Conservation (phyloP, 2,329 filamentous ascomycete genomes). For the Orbilia brochopaga region DNA sequence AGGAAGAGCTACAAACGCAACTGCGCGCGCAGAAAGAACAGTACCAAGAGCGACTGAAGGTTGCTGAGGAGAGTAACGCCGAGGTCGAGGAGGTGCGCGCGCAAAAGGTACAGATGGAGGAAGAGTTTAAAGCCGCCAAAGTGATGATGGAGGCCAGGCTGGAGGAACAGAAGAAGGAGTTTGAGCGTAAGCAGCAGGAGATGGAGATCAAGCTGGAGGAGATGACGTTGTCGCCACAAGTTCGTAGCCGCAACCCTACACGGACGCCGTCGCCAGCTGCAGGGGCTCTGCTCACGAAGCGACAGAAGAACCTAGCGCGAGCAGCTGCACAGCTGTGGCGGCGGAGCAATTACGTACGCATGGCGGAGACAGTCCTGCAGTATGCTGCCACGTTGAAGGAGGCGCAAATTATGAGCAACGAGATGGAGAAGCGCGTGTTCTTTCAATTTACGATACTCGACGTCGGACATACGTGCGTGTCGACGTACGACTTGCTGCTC, state of each 20-base stretch:
- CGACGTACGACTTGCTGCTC: conserved; percentile 94
- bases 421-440: conserved; percentile 87
- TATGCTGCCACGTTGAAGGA: conserved; percentile 89
- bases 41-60: conserved; percentile 77
- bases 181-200: conserved; percentile 81
- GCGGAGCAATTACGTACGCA: conserved; percentile 82
- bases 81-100: conserved; percentile 82
- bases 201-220: conserved; percentile 61
- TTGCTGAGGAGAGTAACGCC: conserved; percentile 73
- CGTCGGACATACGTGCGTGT: conserved; percentile 83
- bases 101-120: conserved; percentile 85
- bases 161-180: conserved; percentile 79
- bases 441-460: conserved; percentile 96
- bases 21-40: conserved; percentile 84
- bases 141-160: conserved; percentile 88
- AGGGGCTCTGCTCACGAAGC: conserved; percentile 65
- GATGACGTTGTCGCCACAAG: conserved; percentile 53
- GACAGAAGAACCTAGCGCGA: conserved; percentile 74
- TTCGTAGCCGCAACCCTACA: conserved; percentile 57
- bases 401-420: conserved; percentile 96
- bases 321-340: conserved; percentile 76
- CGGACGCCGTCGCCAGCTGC: conserved; percentile 56
- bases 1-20: conserved; percentile 82
- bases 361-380: conserved; percentile 90
- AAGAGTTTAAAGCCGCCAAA: conserved; percentile 76